Conservation (phyloP, 2,329 filamentous ascomycete genomes). For the Colletotrichum echinochloae region DNA sequence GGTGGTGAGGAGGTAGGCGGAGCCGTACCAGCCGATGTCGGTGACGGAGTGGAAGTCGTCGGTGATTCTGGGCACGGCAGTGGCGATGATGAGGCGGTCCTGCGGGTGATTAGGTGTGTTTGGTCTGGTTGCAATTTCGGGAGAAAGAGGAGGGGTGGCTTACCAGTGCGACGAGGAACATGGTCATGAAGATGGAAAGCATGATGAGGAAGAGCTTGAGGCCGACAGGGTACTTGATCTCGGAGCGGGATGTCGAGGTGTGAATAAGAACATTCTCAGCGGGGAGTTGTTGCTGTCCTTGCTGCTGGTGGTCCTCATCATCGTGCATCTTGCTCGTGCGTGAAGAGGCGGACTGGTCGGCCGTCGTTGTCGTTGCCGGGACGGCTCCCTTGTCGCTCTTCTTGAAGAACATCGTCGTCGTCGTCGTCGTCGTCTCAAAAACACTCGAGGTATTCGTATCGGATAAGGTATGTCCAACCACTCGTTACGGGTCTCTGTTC, state of each 20-base stretch:
- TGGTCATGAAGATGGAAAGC: slow-evolving; percentile 36
- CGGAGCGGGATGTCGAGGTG: slow-evolving; percentile 20
- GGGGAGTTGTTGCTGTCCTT: background rate
- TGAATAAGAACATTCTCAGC: slow-evolving; percentile 5
- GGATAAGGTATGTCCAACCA: background rate
- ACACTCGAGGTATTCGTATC: background rate
- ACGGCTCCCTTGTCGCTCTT: slow-evolving; percentile 23
- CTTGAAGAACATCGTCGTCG: slow-evolving; percentile 27
- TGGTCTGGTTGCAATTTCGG: background rate
- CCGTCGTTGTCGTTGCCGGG: background rate
- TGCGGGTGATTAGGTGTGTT: too few species aligned
- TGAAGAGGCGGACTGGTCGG: slow-evolving; percentile 15
- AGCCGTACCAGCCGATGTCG: slow-evolving; percentile 49
- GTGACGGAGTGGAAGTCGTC: slow-evolving; percentile 47
- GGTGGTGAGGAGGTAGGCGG: slow-evolving; percentile 47
- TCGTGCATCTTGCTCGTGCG: slow-evolving; percentile 32
- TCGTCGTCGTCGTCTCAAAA: slow-evolving; percentile 6
- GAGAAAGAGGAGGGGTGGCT: background rate
- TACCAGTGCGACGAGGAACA: slow-evolving; percentile 40
- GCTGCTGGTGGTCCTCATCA: slow-evolving; percentile 5
- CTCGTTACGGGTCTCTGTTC: background rate
- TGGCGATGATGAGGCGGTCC: slow-evolving; percentile 57
- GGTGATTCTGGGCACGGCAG: slow-evolving; percentile 50
- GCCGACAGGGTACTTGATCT: slow-evolving; percentile 31
- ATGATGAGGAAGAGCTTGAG: slow-evolving; percentile 43